Percentiles rank a stretch among this genome's conserved stretches.
Conservation (phyloP, 2,329 filamentous ascomycete species). For the Calonectria naviculata region DNA sequence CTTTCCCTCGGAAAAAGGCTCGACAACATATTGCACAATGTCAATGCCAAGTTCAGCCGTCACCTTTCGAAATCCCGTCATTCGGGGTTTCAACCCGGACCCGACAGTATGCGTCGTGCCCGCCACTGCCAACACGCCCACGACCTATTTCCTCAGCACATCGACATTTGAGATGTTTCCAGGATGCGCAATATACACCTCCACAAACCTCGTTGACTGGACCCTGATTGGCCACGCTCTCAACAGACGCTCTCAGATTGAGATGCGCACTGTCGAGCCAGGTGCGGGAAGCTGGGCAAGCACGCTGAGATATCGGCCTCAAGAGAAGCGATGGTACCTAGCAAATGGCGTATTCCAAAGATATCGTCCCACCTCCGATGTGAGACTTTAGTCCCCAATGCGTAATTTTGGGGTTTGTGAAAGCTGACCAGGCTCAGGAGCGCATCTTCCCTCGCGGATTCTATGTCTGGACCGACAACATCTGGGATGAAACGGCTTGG, state of each 20-base stretch:
- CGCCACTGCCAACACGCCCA: conserved; percentile 39
- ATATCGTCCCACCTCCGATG: conserved; percentile 52
- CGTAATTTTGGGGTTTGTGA: too few species aligned
- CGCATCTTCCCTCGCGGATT: conserved; percentile 64
- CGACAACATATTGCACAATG: conserved; percentile 11
- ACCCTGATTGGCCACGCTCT: conserved; percentile 63
- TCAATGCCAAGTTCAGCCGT: neutral
- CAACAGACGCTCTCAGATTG: conserved; percentile 60
- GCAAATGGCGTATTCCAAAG: conserved; percentile 57
- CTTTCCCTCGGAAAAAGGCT: neutral
- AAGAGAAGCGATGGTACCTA: conserved; percentile 56
- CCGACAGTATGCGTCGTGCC: conserved; percentile 59
- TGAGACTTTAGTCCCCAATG: too few species aligned
- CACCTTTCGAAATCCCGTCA: conserved; percentile 61
- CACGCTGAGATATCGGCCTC: conserved; percentile 56
- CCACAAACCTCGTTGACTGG: conserved; percentile 63
- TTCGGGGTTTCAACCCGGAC: conserved; percentile 72
- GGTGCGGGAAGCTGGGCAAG: conserved; percentile 62
- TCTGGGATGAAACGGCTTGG: conserved; percentile 62
- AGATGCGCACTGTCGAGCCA: conserved; percentile 63
- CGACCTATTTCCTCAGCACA: conserved; percentile 66
- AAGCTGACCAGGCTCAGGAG: conserved; percentile 36
- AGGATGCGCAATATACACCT: conserved; percentile 70
- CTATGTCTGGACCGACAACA: conserved; percentile 63
- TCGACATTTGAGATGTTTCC: conserved; percentile 73